These are phyloP conservation scores for Colletotrichum trifolii DNA, from an alignment of 2,329 filamentous ascomycete species.

Conservation along the genomic window DNA sequence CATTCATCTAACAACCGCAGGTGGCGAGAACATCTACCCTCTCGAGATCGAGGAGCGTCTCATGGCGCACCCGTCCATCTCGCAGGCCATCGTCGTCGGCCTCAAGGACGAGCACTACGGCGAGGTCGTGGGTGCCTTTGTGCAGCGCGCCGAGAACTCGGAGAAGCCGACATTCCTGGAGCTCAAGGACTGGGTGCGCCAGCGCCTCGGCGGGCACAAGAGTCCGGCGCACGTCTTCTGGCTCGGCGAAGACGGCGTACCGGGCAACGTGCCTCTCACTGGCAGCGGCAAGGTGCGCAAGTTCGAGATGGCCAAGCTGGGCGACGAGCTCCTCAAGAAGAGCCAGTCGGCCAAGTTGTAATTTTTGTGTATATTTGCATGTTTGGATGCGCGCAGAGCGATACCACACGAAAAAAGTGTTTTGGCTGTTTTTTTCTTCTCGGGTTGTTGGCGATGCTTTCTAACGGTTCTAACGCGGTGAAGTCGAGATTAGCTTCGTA, in stretches of 20 bases:
- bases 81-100: conserved; percentile 76
- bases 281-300: conserved; percentile 79
- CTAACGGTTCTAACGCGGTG: too few relatives aligned
- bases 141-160: conserved; percentile 52
- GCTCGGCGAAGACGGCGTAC: conserved; percentile 72
- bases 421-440: not conserved
- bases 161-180: conserved; percentile 61
- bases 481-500: too few relatives aligned
- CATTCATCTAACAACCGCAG: conserved; percentile 48
- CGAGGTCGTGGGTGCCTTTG: conserved; percentile 77
- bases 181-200: conserved; percentile 71
- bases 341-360: conserved; percentile 58
- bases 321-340: conserved; percentile 64
- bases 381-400: conserved; percentile 2
- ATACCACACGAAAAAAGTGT: conserved; percentile 24
- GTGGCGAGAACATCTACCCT: conserved; percentile 80
- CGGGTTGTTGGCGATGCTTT: not conserved
- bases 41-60: conserved; percentile 81
- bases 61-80: conserved; percentile 70
- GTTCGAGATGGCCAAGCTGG: conserved; percentile 69
- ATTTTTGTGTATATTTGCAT: not conserved
- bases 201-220: conserved; percentile 73
- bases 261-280: conserved; percentile 69
- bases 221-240: conserved; percentile 81
- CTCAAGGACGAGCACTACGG: conserved; percentile 78